A percentile compares a stretch with the other conserved stretches of the same genome.
Evolutionary conservation across 768 basidiomycete species (phyloP).

Genomic region (Serendipita sp.): DNA sequence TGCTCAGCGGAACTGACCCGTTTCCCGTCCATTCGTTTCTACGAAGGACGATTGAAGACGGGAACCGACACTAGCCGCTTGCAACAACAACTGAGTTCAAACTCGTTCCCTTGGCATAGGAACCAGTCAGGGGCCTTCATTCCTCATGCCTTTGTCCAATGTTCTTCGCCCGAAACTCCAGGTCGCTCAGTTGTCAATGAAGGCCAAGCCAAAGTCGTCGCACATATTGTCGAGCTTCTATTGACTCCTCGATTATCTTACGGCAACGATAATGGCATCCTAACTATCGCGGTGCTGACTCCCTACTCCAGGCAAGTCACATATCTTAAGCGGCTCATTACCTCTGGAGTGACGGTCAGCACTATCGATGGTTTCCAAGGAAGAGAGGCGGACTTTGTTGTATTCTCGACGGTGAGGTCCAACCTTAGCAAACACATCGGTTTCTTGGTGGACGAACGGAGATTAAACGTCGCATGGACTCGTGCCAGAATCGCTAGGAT

Average conservation of each 20-base stretch:
- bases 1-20: conserved; percentile 40
- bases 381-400: conserved; percentile 48
- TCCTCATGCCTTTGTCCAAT: conserved; percentile 45
- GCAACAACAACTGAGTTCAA: conserved; percentile 21
- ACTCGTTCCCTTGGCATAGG: conserved; percentile 44
- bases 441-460: conserved; percentile 43
- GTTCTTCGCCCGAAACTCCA: conserved; percentile 42
- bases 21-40: conserved; percentile 51
- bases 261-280: background rate
- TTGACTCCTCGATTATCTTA: conserved; percentile 13
- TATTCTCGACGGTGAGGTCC: conserved; percentile 49
- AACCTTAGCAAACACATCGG: conserved; percentile 47
- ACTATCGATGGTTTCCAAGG: conserved; percentile 56
- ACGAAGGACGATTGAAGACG: conserved; percentile 37
- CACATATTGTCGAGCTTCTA: conserved; percentile 32
- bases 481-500: conserved; percentile 41
- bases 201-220: conserved; percentile 40
- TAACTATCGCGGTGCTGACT: conserved; percentile 33
- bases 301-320: conserved; percentile 45
- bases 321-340: conserved; percentile 25
- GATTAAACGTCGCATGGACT: conserved; percentile 61
- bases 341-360: conserved; percentile 23
- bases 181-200: conserved; percentile 45
- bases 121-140: conserved; percentile 19
- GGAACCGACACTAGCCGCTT: conserved; percentile 19